A percentile compares a stretch with the other conserved stretches of the same genome.
These are phyloP conservation scores for Kickxella alabastrina DNA, from an alignment of 192 early-diverging fungal genomes.

Conservation along the genomic window DNA sequence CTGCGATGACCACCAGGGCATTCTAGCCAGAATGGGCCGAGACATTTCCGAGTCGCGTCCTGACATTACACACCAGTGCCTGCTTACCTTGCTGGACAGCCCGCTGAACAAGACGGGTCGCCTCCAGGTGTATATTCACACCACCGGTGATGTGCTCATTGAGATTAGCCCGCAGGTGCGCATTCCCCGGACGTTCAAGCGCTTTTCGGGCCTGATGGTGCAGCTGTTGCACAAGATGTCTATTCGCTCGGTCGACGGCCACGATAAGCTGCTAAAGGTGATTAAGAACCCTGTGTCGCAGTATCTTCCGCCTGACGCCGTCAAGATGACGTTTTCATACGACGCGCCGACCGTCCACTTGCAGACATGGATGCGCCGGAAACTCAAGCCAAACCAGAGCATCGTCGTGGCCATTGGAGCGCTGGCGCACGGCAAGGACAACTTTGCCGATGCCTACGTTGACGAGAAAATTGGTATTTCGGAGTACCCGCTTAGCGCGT, in stretches of 20 bases:
- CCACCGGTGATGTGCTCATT: constrained; percentile 89
- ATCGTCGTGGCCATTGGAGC: constrained; percentile 93
- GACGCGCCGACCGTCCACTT: constrained; percentile 82
- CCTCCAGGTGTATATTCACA: constrained; percentile 98
- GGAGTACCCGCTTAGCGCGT: constrained; percentile 94
- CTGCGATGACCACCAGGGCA: constrained; percentile 91
- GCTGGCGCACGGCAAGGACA: constrained; percentile 92
- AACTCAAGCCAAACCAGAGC: constrained; percentile 73
- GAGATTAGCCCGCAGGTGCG: constrained; percentile 97
- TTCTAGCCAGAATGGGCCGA: constrained; percentile 78
- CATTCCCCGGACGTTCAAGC: constrained; percentile 99
- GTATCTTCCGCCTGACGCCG: constrained; percentile 78
- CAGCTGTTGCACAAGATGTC: constrained; percentile 97
- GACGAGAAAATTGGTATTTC: constrained; percentile 98
- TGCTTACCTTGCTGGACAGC: constrained; percentile 93
- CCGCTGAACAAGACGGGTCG: constrained; percentile 98
- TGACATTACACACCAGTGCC: constrained; percentile 97
- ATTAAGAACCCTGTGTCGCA: constrained; percentile 98
- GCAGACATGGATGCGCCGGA: constrained; percentile 70
- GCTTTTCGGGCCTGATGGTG: constrained; percentile 98
- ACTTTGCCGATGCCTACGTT: constrained; percentile 92
- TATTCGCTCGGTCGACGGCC: constrained; percentile 87
- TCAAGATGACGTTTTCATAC: constrained; percentile 72
- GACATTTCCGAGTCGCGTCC: constrained; percentile 80
- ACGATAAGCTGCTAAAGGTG: constrained; percentile 91